Base-by-base conservation (phyloP, 768 basidiomycete genomes). In the Chalciporus chontae region DNA sequence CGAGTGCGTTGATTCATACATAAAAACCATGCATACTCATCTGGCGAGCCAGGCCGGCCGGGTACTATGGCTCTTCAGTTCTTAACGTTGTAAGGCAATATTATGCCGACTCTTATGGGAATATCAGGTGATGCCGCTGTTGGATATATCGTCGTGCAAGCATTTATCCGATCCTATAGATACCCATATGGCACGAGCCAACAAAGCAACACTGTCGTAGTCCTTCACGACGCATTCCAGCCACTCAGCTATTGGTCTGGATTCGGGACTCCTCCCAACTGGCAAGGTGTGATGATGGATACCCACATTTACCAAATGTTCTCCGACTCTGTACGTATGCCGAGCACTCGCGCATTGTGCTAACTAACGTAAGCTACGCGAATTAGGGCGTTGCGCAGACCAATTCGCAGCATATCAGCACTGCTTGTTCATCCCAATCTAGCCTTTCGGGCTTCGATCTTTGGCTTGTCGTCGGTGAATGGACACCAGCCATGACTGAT, bases 391-490 rank as follows among this genome's bases (percentile, higher is more conserved):
- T 79, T 48, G 67, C 70, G 24, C 72, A 73, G 66, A 70, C 69
- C 41, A 56, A 79, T 45, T 59, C 71, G 23, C 67, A 83, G 44
- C 87, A 90, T 57, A 86, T 90, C 36, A 53, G 68, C 42, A 61
- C 74, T 3, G 86, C 84, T 4, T 92, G 90, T 59, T 55, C 55
- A 43, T 64, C 70, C 32, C 73, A 69, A 11, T 67, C 71, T 9
- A 58, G 70, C 0, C 73, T 91, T 6, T 62, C 77, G 0, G 57
- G 61, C 17, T 83, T 81, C 56, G 75, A 79, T 34, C 76, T 94
- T 23, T 92, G 90, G 92, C 76, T 81, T 14, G 74, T 93, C 39
- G 90, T 93, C 21, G 92, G 93, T 37, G 93, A 96, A 71, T 96
- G 89, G 84, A 83, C 87, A 1, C 78, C 88, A 3, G 87, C 86